Base-by-base conservation (phyloP, 192 early-diverging fungal species). In the Radiomyces spectabilis region DNA sequence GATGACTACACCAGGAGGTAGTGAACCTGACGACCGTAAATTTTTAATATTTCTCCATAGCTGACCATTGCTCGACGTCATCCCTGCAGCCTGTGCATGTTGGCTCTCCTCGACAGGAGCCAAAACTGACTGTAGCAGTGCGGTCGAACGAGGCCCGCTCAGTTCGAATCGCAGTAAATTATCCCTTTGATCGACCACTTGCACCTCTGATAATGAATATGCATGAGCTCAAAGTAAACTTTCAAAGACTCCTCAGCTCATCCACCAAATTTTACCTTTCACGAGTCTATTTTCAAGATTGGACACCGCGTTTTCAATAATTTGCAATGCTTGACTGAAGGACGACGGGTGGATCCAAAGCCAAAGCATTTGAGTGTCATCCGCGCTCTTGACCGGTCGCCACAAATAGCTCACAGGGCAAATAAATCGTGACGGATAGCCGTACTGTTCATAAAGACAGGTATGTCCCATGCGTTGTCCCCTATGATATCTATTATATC, bases 121-220 rank as follows among this genome's bases (percentile, higher is more conserved):
- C n/a, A 98, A 64, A 12, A 87, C 65, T 0, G 87, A 66, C 29
- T 77, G 71, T 38, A 99, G 60, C 7, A 93, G 62, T 16, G 83
- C 80, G n/a, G 89, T 88, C 30, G 91, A 80, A 10, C 87, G 74
- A 12, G 89, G 91, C 24, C 96, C 96, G 2, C 88, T 83, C n/a
- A 99, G 77, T 60, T 95, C 88, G 67, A 97, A 96, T 42, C 78
- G 73, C 0, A 84, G 69, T 13, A 91, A 27, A 9, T 48, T 27
- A 25, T 21, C 4, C 53, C 46, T 21, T 31, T 27, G 46, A 27
- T 48, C 46, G 3, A 48, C 5, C 46, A 48, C 3, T 22, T 48
- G 4, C 12, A 48, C 30, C 13, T 48, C 46, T 48, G 15, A n/a
- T n/a, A n/a, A n/a, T n/a, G n/a, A n/a, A n/a, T n/a, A n/a, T n/a